These are phyloP conservation scores for Sclerospora graminicola DNA, from an alignment of 352 stramenopile genomes.

Conservation along the genomic window DNA sequence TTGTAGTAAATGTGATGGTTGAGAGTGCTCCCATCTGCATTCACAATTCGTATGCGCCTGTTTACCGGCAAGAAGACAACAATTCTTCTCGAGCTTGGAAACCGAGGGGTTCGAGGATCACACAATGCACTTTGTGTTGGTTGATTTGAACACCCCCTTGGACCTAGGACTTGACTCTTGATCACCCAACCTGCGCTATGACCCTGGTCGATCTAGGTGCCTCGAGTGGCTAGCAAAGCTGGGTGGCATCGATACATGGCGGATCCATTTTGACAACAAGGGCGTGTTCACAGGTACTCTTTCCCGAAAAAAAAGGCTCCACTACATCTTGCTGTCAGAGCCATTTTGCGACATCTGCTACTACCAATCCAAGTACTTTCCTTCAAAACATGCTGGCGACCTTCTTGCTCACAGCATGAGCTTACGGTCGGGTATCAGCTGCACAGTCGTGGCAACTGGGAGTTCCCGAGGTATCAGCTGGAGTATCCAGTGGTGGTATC, in stretches of 20 bases:
- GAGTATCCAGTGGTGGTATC: too few relatives aligned
- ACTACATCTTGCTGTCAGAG: neutral
- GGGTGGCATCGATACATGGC: neutral
- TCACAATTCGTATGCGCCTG: neutral
- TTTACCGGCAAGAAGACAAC: neutral
- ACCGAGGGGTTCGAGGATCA: neutral
- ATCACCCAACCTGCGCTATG: neutral
- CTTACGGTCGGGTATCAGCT: too few relatives aligned
- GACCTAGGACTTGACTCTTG: neutral
- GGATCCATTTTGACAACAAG: neutral
- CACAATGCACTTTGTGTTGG: neutral
- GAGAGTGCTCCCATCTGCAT: neutral
- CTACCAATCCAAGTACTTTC: neutral
- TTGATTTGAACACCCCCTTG: neutral
- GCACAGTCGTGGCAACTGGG: too few relatives aligned
- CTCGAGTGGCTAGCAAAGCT: neutral
- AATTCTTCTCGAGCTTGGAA: neutral
- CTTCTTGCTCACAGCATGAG: neutral
- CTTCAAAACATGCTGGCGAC: neutral
- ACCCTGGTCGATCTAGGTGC: neutral
- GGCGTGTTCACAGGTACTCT: neutral
- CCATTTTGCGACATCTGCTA: neutral
- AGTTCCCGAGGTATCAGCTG: too few relatives aligned
- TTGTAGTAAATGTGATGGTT: neutral
- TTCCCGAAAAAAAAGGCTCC: neutral